Evolutionary conservation across 2,329 filamentous ascomycete species (phyloP).

Genomic region (Colletotrichum simmondsii): DNA sequence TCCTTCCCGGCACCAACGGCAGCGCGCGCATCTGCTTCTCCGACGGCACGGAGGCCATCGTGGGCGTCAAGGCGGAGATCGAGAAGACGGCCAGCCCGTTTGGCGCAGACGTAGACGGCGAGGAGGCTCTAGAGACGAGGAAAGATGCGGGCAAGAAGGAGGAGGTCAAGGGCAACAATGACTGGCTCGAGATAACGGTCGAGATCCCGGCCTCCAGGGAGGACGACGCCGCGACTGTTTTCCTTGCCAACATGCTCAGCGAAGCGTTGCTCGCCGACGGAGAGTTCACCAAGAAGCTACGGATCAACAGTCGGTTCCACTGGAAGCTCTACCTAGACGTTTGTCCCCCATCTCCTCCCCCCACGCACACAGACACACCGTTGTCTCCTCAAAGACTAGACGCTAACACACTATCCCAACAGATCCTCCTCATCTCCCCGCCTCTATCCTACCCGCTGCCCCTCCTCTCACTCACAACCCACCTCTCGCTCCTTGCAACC

Average conservation of each 20-base stretch:
- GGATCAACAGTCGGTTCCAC: slow-evolving; percentile 92
- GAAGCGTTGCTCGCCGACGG: slow-evolving; percentile 85
- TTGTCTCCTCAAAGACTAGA: neutral
- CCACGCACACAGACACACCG: neutral
- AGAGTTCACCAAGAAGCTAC: slow-evolving; percentile 75
- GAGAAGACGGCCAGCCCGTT: slow-evolving; percentile 69
- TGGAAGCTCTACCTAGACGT: slow-evolving; percentile 98
- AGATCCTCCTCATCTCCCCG: slow-evolving; percentile 94
- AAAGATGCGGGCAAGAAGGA: slow-evolving; percentile 41
- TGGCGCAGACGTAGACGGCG: slow-evolving; percentile 47
- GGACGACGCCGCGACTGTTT: slow-evolving; percentile 90
- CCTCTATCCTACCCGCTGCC: slow-evolving; percentile 93
- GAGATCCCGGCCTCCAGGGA: slow-evolving; percentile 92
- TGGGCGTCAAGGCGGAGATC: slow-evolving; percentile 95
- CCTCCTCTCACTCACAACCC: slow-evolving; percentile 90
- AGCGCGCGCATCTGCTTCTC: slow-evolving; percentile 94
- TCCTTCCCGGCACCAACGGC: slow-evolving; percentile 90
- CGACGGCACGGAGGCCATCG: slow-evolving; percentile 95
- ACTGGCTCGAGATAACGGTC: slow-evolving; percentile 91
- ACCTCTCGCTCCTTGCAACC: slow-evolving; percentile 90
- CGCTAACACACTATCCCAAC: neutral
- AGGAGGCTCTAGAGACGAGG: slow-evolving; percentile 46
- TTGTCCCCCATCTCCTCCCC: slow-evolving; percentile 48
- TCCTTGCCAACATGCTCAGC: slow-evolving; percentile 86
- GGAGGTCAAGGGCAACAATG: slow-evolving; percentile 58